These are phyloP conservation scores for Elongisporangium anandrum DNA, from an alignment of 352 stramenopile species.

Conservation along the genomic window DNA sequence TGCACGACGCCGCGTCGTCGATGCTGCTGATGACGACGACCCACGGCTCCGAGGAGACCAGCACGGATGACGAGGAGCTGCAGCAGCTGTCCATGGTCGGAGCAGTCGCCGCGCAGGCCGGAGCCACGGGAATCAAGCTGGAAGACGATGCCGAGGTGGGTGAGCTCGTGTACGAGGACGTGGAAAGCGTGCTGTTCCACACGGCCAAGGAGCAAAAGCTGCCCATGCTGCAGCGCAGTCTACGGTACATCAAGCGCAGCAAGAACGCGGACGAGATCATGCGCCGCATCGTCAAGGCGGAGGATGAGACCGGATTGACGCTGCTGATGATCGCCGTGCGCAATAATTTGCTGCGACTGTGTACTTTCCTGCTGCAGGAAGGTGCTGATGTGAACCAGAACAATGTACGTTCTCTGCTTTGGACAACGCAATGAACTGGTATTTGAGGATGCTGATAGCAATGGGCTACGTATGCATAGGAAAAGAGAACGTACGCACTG, in stretches of 20 bases:
- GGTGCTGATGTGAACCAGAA: slow-evolving; percentile 80
- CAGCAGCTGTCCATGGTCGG: slow-evolving; percentile 58
- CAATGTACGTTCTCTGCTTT: slow-evolving; percentile 40
- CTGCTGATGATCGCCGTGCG: slow-evolving; percentile 80
- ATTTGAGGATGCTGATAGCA: slow-evolving; percentile 1
- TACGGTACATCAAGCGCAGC: slow-evolving; percentile 52
- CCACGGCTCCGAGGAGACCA: slow-evolving; percentile 52
- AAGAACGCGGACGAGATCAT: slow-evolving; percentile 45
- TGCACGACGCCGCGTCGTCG: background rate
- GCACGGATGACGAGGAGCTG: slow-evolving; percentile 75
- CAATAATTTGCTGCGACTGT: slow-evolving; percentile 51
- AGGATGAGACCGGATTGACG: slow-evolving; percentile 80
- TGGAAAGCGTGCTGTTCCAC: slow-evolving; percentile 53
- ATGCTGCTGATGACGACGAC: background rate
- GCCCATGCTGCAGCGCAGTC: slow-evolving; percentile 47
- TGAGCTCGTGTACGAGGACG: slow-evolving; percentile 61
- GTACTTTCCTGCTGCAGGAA: slow-evolving; percentile 54
- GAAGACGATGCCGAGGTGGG: slow-evolving; percentile 22
- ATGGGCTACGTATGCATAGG: slow-evolving; percentile 27
- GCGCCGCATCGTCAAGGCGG: slow-evolving; percentile 37
- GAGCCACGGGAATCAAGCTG: slow-evolving; percentile 7
- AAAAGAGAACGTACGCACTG: slow-evolving; percentile 77
- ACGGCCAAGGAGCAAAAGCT: slow-evolving; percentile 48
- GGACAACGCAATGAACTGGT: background rate
- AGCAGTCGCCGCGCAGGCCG: background rate